phyloP scores from a whole-genome alignment of 768 basidiomycete genomes.

The Polyporus arcularius region DNA sequence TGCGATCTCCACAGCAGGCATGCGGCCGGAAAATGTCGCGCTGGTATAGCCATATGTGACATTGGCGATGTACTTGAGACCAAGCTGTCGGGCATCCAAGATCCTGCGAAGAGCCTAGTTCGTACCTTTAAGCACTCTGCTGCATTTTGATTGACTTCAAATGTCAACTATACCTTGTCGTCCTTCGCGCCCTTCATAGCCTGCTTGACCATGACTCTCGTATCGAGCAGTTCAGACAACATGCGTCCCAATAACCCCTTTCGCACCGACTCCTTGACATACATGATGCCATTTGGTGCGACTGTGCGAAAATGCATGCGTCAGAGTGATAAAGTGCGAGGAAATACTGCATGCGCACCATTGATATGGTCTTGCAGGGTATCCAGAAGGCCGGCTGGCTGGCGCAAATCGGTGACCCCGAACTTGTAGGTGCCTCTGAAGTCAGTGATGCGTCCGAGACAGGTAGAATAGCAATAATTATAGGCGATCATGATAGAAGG shows the following conservation, averaged over 20 bases:
- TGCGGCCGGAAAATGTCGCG: conserved; percentile 92
- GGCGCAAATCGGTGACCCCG: conserved; percentile 75
- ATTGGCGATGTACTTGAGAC: conserved; percentile 92
- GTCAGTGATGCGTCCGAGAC: conserved; percentile 83
- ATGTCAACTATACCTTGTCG: conserved; percentile 62
- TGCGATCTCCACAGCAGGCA: conserved; percentile 98
- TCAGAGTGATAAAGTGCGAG: not conserved
- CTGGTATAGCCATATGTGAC: conserved; percentile 96
- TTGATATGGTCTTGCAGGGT: conserved; percentile 75
- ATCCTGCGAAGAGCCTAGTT: conserved; percentile 69
- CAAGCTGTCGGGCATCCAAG: conserved; percentile 88
- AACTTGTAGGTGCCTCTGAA: conserved; percentile 89
- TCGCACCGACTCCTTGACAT: conserved; percentile 82
- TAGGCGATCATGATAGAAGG: conserved; percentile 99
- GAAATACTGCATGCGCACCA: conserved; percentile 43
- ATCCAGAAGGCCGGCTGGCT: conserved; percentile 66
- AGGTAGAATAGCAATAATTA: conserved; percentile 97
- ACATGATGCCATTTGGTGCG: conserved; percentile 94
- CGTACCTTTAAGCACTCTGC: not conserved
- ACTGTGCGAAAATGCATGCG: conserved; percentile 48
- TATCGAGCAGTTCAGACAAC: conserved; percentile 90
- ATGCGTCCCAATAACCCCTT: conserved; percentile 87
- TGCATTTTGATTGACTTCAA: not conserved
- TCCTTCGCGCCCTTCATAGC: conserved; percentile 82
- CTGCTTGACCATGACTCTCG: conserved; percentile 96